Percentiles rank a stretch among this genome's conserved stretches.
Evolutionary conservation across 139 green algal species (phyloP).

Genomic region (Chlamydomonas eustigma): DNA sequence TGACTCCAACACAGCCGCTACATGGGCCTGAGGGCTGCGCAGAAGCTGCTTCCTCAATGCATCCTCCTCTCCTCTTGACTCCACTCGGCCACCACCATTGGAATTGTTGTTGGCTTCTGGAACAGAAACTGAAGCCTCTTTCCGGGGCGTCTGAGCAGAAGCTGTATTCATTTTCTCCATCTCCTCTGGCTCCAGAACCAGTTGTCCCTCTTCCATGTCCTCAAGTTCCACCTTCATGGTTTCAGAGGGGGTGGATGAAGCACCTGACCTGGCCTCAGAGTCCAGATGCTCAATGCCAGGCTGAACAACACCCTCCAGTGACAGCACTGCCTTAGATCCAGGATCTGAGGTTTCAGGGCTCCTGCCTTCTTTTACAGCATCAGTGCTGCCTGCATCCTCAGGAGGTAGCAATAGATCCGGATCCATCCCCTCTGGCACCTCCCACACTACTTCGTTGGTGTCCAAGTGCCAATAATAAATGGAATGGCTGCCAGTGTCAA

Average conservation of each 20-base stretch:
- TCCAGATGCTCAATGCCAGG: too few relatives aligned
- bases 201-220: slow-evolving; percentile 16
- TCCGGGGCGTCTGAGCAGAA: too few relatives aligned
- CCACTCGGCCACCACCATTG: neutral
- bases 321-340: neutral
- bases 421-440: slow-evolving; percentile 43
- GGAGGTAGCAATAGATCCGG: slow-evolving; percentile 33
- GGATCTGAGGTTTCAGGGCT: neutral
- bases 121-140: too few relatives aligned
- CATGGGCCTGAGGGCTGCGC: neutral
- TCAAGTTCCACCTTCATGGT: neutral
- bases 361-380: neutral
- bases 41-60: neutral
- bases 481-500: slow-evolving; percentile 56
- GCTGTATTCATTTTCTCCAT: neutral
- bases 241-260: neutral
- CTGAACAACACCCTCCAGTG: too few relatives aligned
- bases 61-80: neutral
- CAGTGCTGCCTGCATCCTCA: neutral
- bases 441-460: slow-evolving; percentile 67
- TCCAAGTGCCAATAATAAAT: slow-evolving; percentile 67
- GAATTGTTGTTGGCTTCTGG: neutral
- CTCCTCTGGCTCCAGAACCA: slow-evolving; percentile 2
- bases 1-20: slow-evolving; percentile 9
- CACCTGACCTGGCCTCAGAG: neutral